Base-by-base conservation (phyloP, 352 stramenopile genomes). In the Halophytophthora polymorphica region DNA sequence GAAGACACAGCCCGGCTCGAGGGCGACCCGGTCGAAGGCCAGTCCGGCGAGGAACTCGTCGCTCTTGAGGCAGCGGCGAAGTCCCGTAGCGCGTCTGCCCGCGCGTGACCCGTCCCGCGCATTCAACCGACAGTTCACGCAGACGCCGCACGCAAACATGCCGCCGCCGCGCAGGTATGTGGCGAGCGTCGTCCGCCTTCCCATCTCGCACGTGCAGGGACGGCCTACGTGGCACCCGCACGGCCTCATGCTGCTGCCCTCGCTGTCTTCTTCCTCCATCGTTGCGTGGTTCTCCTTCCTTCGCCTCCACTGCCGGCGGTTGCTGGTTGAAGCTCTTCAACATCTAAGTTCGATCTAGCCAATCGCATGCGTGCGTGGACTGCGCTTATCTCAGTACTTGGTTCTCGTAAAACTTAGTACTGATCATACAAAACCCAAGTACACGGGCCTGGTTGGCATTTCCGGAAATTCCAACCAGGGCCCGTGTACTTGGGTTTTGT, bases 101-200 rank as follows among this genome's bases (percentile, higher is more conserved):
- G 44, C 19, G 29, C 56, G 64, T 38, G 47, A 36, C 25, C 33
- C 45, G 42, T 64, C 61, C 0, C 65, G 39, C 18, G 64, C 52
- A 45, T 86, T 87, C n/a, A 89, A 54, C 11, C 64, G 71, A 33
- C 78, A 89, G 50, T 85, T 87, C 42, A 76, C 52, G 58, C 78
- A 86, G 40, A 69, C 45, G 6, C 73, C 76, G 33, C 78, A 89
- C 11, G 55, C 58, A 35, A 64, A 81, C 0, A 15, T 13, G 25
- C 14, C 19, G 21, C 18, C 10, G 21, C 18, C 10, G n/a, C 18
- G 2, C 13, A 25, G 8, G 22, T 7, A 29, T 2, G 40, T 37
- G 1, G 14, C 18, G 6, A 37, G 43, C 25, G 13, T 25, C 28
- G 15, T 19, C 1, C 39, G 45, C 14, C 17, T 48, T 6, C 33